A percentile compares a stretch with the other conserved stretches of the same genome.
phyloP scores from a whole-genome alignment of 345 rosid genomes.

The Trapa bicornis region DNA sequence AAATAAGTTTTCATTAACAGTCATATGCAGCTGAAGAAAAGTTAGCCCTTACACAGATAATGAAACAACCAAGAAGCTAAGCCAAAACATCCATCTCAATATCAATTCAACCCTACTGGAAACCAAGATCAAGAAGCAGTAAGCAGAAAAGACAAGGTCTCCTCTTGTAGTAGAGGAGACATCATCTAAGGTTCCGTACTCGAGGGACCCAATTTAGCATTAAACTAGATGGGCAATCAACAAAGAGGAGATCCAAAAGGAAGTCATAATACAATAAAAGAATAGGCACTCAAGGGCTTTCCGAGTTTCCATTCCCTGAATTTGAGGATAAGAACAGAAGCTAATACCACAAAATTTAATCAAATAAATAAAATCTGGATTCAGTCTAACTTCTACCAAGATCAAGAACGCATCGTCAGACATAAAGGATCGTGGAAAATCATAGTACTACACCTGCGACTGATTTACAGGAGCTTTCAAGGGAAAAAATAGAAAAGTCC shows the following conservation, averaged over 20 bases:
- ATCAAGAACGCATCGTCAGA: not conserved
- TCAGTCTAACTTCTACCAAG: not conserved
- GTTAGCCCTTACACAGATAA: not conserved
- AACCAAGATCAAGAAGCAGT: not conserved
- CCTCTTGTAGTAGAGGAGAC: too few relatives aligned
- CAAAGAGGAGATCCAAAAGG: too few relatives aligned
- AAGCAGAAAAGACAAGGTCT: not conserved
- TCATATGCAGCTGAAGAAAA: not conserved
- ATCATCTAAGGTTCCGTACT: too few relatives aligned
- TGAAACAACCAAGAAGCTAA: too few relatives aligned
- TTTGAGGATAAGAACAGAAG: not conserved
- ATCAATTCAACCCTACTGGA: too few relatives aligned
- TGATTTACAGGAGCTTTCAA: not conserved
- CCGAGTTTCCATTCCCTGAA: not conserved
- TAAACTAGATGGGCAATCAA: too few relatives aligned
- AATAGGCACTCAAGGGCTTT: too few relatives aligned
- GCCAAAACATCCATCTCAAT: too few relatives aligned
- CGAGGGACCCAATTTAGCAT: too few relatives aligned
- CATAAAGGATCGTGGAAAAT: not conserved
- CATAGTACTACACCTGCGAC: not conserved
- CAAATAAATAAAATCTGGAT: not conserved
- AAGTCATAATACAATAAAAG: too few relatives aligned
- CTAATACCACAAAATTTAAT: too few relatives aligned
- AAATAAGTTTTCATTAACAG: not conserved
- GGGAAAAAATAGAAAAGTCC: too few relatives aligned